phyloP scores from a whole-genome alignment of 2,329 filamentous ascomycete species.

The Claviceps cyperi region DNA sequence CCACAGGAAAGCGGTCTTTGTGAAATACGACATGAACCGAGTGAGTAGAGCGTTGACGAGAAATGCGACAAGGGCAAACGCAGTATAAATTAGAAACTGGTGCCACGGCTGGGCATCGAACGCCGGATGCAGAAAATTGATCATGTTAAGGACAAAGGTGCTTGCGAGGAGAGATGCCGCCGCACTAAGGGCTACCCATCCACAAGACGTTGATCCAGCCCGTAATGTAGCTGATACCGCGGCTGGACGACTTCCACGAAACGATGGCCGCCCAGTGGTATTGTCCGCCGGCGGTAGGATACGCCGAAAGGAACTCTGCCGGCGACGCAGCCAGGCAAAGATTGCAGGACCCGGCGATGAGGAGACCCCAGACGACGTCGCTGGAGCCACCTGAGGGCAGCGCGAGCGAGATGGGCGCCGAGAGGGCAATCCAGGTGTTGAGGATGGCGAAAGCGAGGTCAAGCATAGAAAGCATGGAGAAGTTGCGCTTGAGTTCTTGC shows the following conservation, averaged over 20 bases:
- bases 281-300: slow-evolving; percentile 43
- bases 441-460: slow-evolving; percentile 34
- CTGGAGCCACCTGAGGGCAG: slow-evolving; percentile 60
- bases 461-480: slow-evolving; percentile 32
- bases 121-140: slow-evolving; percentile 42
- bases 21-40: slow-evolving; percentile 45
- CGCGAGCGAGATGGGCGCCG: slow-evolving; percentile 30
- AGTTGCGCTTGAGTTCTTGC: slow-evolving; percentile 35
- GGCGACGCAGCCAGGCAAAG: slow-evolving; percentile 53
- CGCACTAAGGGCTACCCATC: slow-evolving; percentile 57
- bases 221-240: slow-evolving; percentile 52
- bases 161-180: slow-evolving; percentile 54
- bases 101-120: slow-evolving; percentile 51
- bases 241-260: slow-evolving; percentile 43
- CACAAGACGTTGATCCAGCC: slow-evolving; percentile 60
- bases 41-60: slow-evolving; percentile 48
- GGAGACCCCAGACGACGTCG: slow-evolving; percentile 58
- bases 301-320: slow-evolving; percentile 57
- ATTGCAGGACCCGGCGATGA: slow-evolving; percentile 51
- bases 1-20: slow-evolving; percentile 57
- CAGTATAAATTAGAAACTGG: slow-evolving; percentile 59
- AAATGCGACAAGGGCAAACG: slow-evolving; percentile 45
- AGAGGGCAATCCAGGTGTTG: slow-evolving; percentile 35
- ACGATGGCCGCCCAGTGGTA: slow-evolving; percentile 61
- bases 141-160: slow-evolving; percentile 50